phyloP scores from a whole-genome alignment of 208 protist species.

The Crithidia sp. region DNA sequence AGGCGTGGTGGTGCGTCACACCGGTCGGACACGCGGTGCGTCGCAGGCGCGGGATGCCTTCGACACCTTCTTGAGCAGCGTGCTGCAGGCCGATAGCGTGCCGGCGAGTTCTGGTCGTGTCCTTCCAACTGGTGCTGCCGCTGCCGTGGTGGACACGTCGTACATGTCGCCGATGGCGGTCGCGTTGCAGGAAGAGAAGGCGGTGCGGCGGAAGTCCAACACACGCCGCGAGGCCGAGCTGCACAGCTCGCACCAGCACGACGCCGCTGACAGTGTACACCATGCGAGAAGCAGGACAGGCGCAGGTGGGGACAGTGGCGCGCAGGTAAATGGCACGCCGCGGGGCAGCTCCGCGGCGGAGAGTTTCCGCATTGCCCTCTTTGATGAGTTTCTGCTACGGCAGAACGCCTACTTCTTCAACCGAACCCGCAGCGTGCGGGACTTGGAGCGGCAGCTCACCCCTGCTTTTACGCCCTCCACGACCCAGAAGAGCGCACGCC shows the following conservation, averaged over 20 bases:
- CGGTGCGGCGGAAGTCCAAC: constrained; percentile 18
- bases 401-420: constrained; percentile 71
- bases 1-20: constrained; percentile 29
- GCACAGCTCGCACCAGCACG: constrained; percentile 7
- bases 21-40: background rate
- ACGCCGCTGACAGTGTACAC: background rate
- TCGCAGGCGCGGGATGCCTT: constrained; percentile 24
- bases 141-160: constrained; percentile 41
- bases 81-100: constrained; percentile 45
- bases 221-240: constrained; percentile 23
- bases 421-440: constrained; percentile 41
- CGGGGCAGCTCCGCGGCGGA: background rate
- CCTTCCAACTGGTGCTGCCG: background rate
- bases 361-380: constrained; percentile 53
- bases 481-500: constrained; percentile 45
- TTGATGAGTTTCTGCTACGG: constrained; percentile 82
- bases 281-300: background rate
- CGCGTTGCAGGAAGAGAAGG: constrained; percentile 39
- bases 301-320: no score
- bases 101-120: background rate
- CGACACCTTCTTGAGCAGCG: constrained; percentile 60
- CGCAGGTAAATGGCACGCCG: no score
- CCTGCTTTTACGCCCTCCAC: constrained; percentile 74
- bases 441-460: constrained; percentile 51
- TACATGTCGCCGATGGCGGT: constrained; percentile 74